Conservation (phyloP, 2,329 filamentous ascomycete species). For the Xylariaceae sp. region DNA sequence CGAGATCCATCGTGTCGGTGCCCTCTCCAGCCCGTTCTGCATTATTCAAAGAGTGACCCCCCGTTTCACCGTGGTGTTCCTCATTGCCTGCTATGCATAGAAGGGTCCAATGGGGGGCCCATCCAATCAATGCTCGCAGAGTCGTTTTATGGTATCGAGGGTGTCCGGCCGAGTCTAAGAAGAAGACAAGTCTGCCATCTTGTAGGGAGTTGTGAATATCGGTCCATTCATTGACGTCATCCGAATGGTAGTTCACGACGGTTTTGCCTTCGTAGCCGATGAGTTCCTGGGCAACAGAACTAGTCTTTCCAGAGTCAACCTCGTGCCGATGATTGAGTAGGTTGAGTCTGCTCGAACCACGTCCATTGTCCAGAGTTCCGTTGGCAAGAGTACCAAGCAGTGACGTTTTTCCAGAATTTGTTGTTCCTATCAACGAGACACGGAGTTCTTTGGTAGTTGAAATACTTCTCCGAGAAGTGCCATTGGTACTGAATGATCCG, state of each 20-base stretch:
- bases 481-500: slow-evolving; percentile 13
- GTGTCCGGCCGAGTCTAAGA: slow-evolving; percentile 90
- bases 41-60: slow-evolving; percentile 42
- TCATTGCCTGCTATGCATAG: slow-evolving; percentile 83
- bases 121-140: slow-evolving; percentile 84
- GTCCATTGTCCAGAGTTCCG: slow-evolving; percentile 83
- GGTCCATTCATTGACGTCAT: slow-evolving; percentile 87
- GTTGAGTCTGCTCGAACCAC: slow-evolving; percentile 83
- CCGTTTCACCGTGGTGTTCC: slow-evolving; percentile 41
- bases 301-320: slow-evolving; percentile 85
- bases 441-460: slow-evolving; percentile 71
- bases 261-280: slow-evolving; percentile 67
- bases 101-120: slow-evolving; percentile 91
- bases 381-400: slow-evolving; percentile 84
- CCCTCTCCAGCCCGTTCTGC: slow-evolving; percentile 50
- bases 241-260: slow-evolving; percentile 80
- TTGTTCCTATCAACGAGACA: slow-evolving; percentile 83
- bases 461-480: slow-evolving; percentile 38
- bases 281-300: slow-evolving; percentile 89
- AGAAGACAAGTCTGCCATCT: slow-evolving; percentile 72
- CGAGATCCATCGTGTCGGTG: slow-evolving; percentile 63
- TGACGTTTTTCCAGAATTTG: slow-evolving; percentile 88
- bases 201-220: slow-evolving; percentile 83
- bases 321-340: slow-evolving; percentile 92
- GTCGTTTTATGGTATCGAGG: slow-evolving; percentile 86